These are phyloP conservation scores for Apiotrichum gracile DNA, from an alignment of 1,284 basidiomycete species.

Conservation along the genomic window DNA sequence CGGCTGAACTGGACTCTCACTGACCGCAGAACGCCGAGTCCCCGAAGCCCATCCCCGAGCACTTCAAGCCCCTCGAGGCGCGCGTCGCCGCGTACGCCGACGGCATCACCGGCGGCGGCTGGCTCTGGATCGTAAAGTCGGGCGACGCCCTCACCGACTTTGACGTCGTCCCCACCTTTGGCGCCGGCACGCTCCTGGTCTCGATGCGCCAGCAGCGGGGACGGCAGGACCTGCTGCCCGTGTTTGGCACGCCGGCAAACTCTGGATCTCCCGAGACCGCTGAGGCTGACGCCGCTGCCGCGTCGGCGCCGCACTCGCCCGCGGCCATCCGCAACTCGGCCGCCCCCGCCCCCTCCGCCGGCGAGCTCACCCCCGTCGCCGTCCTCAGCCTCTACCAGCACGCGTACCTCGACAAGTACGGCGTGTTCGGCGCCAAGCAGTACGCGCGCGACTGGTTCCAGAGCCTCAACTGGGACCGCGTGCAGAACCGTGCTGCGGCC, in stretches of 20 bases:
- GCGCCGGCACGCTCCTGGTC: slow-evolving; percentile 81
- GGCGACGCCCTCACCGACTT: slow-evolving; percentile 26
- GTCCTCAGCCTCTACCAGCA: slow-evolving; percentile 85
- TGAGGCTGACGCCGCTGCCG: not conserved
- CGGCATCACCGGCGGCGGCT: slow-evolving; percentile 56
- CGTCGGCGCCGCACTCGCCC: not conserved
- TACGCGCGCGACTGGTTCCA: slow-evolving; percentile 88
- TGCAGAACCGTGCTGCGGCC: slow-evolving; percentile 37
- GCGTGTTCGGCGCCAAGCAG: slow-evolving; percentile 87
- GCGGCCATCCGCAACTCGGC: slow-evolving; percentile 3
- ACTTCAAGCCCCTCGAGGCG: slow-evolving; percentile 29
- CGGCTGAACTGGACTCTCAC: too few relatives aligned
- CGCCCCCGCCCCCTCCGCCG: not conserved
- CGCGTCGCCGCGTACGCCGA: slow-evolving; percentile 42
- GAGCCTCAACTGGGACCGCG: slow-evolving; percentile 76
- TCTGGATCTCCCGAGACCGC: not conserved
- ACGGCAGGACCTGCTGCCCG: slow-evolving; percentile 22
- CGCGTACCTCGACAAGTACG: slow-evolving; percentile 85
- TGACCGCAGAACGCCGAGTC: slow-evolving; percentile 25
- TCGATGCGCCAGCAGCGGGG: slow-evolving; percentile 45
- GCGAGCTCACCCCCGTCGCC: slow-evolving; percentile 49
- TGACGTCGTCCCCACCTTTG: slow-evolving; percentile 61
- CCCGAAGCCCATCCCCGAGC: slow-evolving; percentile 22
- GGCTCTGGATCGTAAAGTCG: slow-evolving; percentile 55
- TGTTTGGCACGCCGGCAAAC: slow-evolving; percentile 25